Evolutionary conservation across 2,329 filamentous ascomycete species (phyloP).

Genomic region (Alternaria metachromatica): DNA sequence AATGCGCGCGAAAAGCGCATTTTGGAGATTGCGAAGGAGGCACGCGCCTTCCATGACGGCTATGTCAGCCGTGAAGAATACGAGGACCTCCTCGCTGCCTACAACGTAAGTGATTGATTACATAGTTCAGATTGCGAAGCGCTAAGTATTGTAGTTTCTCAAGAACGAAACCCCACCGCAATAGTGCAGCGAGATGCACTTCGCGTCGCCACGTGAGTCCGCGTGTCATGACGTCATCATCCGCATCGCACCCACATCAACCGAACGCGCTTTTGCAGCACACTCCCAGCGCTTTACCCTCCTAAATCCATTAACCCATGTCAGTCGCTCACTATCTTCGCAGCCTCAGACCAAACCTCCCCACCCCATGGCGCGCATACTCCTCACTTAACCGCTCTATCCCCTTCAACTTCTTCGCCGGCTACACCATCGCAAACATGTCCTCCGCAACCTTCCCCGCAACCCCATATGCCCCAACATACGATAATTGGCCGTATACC

Average conservation of each 20-base stretch:
- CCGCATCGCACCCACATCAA: background rate
- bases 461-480: conserved; percentile 23
- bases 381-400: conserved; percentile 7
- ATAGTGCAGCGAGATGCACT: background rate
- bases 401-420: conserved; percentile 23
- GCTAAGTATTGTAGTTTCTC: no score
- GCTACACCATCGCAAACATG: conserved; percentile 13
- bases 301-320: conserved; percentile 1
- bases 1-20: background rate
- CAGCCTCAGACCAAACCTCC: background rate
- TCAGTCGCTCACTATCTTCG: conserved; percentile 1
- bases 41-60: background rate
- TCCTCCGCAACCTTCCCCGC: conserved; percentile 14
- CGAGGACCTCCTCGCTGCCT: background rate
- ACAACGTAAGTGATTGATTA: background rate
- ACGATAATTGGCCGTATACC: conserved; percentile 28
- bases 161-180: no score
- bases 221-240: conserved; percentile 30
- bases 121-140: no score
- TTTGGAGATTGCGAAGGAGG: background rate
- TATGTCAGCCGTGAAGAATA: background rate
- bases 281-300: background rate
- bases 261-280: conserved; percentile 4
- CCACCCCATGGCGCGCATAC: conserved; percentile 7
- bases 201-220: conserved; percentile 20